These are phyloP conservation scores for Ampelocalamus luodianensis DNA, from an alignment of 176 grass and related monocot species.

Conservation along the genomic window DNA sequence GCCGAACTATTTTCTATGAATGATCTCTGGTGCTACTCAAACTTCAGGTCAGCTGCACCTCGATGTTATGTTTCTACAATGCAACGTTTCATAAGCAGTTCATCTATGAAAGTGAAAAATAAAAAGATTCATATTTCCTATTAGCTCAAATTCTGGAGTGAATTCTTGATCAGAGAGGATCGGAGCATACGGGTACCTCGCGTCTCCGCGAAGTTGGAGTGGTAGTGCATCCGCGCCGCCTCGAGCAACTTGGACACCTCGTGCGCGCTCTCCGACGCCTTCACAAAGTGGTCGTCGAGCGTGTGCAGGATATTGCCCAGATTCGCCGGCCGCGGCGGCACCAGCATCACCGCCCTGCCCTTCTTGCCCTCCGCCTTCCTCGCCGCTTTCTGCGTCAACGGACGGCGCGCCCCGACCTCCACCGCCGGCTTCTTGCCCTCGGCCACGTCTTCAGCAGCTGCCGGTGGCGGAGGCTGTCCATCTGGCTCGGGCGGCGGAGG, in stretches of 20 bases:
- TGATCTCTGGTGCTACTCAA: neutral
- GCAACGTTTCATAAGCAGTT: neutral
- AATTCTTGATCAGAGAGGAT: constrained; percentile 15
- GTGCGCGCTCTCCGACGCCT: constrained; percentile 73
- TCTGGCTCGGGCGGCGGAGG: constrained; percentile 3
- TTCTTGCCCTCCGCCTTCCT: constrained; percentile 60
- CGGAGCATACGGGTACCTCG: constrained; percentile 51
- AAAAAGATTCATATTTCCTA: neutral
- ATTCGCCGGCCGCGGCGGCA: constrained; percentile 18
- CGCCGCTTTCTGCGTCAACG: constrained; percentile 43
- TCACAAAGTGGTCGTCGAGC: constrained; percentile 78
- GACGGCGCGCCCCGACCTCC: neutral
- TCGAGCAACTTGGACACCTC: constrained; percentile 91
- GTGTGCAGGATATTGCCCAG: constrained; percentile 64
- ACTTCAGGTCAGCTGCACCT: neutral
- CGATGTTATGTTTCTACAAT: neutral
- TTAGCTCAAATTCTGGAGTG: neutral
- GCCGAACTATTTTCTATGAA: neutral
- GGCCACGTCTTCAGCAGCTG: constrained; percentile 35
- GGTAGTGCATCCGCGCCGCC: constrained; percentile 87
- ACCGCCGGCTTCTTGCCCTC: constrained; percentile 40
- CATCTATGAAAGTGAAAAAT: neutral
- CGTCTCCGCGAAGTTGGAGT: constrained; percentile 87
- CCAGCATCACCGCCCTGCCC: constrained; percentile 40
- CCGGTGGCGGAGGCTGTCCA: constrained; percentile 3